Conservation (phyloP, 2,329 filamentous ascomycete species). For the Venturia pyrina region DNA sequence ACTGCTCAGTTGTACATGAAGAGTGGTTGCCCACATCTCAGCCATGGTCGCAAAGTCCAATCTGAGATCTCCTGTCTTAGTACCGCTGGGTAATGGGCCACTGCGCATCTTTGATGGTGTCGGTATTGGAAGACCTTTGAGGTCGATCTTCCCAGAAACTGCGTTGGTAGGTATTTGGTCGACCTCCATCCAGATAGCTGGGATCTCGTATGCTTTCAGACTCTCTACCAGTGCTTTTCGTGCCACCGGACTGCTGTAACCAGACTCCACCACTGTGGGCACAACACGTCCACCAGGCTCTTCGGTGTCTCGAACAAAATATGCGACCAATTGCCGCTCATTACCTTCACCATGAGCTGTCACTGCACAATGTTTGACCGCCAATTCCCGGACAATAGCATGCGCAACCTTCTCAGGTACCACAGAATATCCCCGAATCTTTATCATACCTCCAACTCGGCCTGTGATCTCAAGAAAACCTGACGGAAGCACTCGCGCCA, state of each 20-base stretch:
- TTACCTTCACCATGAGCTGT: conserved; percentile 66
- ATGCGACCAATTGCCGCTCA: conserved; percentile 65
- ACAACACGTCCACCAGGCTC: conserved; percentile 46
- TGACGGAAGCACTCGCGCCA: conserved; percentile 55
- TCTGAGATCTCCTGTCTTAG: conserved; percentile 43
- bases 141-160: conserved; percentile 70
- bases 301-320: conserved; percentile 60
- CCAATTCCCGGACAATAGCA: conserved; percentile 58
- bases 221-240: conserved; percentile 54
- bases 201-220: conserved; percentile 77
- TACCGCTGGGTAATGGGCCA: conserved; percentile 34
- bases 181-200: conserved; percentile 65
- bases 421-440: conserved; percentile 68
- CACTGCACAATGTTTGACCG: conserved; percentile 62
- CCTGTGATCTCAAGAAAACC: conserved; percentile 67
- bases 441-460: conserved; percentile 70
- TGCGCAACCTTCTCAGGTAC: conserved; percentile 69
- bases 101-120: conserved; percentile 25
- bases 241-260: conserved; percentile 55
- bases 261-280: conserved; percentile 58
- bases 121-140: conserved; percentile 60
- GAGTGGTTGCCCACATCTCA: conserved; percentile 60
- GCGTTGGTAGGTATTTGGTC: conserved; percentile 62
- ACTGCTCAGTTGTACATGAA: conserved; percentile 52
- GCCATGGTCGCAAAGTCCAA: conserved; percentile 59